Conservation (phyloP, 129 eudicot species). For the Artemisia tridentata region DNA sequence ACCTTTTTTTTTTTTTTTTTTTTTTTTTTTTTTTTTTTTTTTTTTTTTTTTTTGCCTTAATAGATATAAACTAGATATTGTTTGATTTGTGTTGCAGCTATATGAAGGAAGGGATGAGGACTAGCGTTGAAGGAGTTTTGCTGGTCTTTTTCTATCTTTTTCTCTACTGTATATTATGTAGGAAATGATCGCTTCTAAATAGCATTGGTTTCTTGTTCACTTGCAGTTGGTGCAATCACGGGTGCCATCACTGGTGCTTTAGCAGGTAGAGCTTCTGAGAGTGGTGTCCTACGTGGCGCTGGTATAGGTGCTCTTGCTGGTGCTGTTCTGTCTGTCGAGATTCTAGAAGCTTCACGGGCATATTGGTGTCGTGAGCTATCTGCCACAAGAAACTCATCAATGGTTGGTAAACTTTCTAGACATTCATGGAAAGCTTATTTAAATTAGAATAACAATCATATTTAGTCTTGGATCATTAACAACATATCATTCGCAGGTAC, state of each 20-base stretch:
- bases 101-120: no score
- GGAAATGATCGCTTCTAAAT: neutral
- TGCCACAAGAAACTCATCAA: slow-evolving; percentile 42
- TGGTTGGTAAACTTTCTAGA: slow-evolving; percentile 38
- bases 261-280: slow-evolving; percentile 63
- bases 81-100: no score
- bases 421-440: no score
- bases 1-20: no score
- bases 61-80: no score
- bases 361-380: slow-evolving; percentile 51
- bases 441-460: neutral
- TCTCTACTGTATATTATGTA: no score
- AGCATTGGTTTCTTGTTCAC: neutral
- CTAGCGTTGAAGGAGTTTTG: no score
- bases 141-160: no score
- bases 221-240: slow-evolving; percentile 57
- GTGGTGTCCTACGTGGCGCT: slow-evolving; percentile 59
- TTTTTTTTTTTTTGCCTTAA: no score
- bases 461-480: no score
- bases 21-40: no score
- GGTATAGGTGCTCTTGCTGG: slow-evolving; percentile 71
- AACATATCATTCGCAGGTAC: no score
- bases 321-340: slow-evolving; percentile 52
- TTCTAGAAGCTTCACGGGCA: slow-evolving; percentile 52
- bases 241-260: slow-evolving; percentile 61